phyloP scores from a whole-genome alignment of 169 alveolate species.

The Ichthyophthirius multifiliis region DNA sequence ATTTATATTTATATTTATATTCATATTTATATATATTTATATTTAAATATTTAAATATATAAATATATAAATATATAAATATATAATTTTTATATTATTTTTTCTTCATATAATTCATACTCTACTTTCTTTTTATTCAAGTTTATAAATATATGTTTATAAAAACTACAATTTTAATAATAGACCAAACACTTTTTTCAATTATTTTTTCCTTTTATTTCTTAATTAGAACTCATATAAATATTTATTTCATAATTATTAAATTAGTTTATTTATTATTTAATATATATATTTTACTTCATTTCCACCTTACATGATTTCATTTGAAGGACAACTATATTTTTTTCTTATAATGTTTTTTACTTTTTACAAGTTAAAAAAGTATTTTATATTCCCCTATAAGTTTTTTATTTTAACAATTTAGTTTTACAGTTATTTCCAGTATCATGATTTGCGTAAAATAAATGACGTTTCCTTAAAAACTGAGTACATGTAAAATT shows the following conservation, averaged over 20 bases:
- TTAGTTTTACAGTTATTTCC: background rate
- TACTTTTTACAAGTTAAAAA: slow-evolving; percentile 34
- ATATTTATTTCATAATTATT: slow-evolving; percentile 30
- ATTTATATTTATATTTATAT: background rate
- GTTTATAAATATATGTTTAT: slow-evolving; percentile 49
- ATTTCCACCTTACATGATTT: slow-evolving; percentile 50
- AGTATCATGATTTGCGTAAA: background rate
- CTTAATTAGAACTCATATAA: slow-evolving; percentile 55
- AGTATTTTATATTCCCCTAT: background rate
- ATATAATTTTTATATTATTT: slow-evolving; percentile 16
- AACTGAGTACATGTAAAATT: background rate
- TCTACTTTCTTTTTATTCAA: background rate
- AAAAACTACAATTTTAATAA: slow-evolving; percentile 39
- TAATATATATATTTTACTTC: background rate
- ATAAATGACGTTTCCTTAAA: background rate
- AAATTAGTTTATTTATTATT: background rate
- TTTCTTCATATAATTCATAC: slow-evolving; percentile 15
- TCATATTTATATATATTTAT: background rate
- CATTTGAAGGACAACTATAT: slow-evolving; percentile 31
- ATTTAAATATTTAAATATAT: background rate
- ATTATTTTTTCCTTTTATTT: slow-evolving; percentile 33
- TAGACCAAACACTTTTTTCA: slow-evolving; percentile 28
- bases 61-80: background rate
- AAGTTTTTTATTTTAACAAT: background rate
- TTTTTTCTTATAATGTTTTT: slow-evolving; percentile 24